Conservation (phyloP, 495 filamentous ascomycete species). For the Trichoderma orchidacearum region DNA sequence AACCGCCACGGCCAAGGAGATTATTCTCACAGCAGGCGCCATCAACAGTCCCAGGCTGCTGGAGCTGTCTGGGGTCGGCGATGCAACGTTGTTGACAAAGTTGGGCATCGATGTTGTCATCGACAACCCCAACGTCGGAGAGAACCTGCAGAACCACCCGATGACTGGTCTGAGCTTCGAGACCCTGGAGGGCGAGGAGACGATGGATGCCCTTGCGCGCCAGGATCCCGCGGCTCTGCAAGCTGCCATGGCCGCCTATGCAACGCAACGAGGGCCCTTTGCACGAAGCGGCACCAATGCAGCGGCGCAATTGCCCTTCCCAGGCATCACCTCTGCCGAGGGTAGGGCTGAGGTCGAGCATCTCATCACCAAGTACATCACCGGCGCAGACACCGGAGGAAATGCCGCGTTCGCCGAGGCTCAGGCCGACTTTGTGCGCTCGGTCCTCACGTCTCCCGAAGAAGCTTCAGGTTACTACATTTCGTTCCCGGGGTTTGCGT, state of each 20-base stretch:
- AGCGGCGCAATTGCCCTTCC: slow-evolving; percentile 55
- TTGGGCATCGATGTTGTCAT: slow-evolving; percentile 11
- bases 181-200: slow-evolving; percentile 6
- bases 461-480: slow-evolving; percentile 32
- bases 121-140: slow-evolving; percentile 36
- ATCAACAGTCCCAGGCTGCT: slow-evolving; percentile 25
- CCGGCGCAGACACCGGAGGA: neutral
- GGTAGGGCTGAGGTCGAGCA: neutral
- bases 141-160: slow-evolving; percentile 31
- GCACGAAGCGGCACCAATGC: slow-evolving; percentile 52
- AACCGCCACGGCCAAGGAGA: slow-evolving; percentile 16
- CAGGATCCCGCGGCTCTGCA: slow-evolving; percentile 44
- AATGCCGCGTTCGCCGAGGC: neutral
- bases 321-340: neutral
- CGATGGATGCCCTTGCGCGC: slow-evolving; percentile 16
- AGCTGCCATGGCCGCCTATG: slow-evolving; percentile 4
- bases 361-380: neutral
- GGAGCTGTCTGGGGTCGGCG: slow-evolving; percentile 5
- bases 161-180: slow-evolving; percentile 10
- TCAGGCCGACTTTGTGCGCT: slow-evolving; percentile 62
- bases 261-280: slow-evolving; percentile 9
- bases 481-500: slow-evolving; percentile 3
- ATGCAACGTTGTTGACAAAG: neutral
- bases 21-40: slow-evolving; percentile 24
- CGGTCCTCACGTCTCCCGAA: slow-evolving; percentile 48